These are phyloP conservation scores for Amphirosellinia nigrospora DNA, from an alignment of 495 filamentous ascomycete genomes.

Conservation along the genomic window DNA sequence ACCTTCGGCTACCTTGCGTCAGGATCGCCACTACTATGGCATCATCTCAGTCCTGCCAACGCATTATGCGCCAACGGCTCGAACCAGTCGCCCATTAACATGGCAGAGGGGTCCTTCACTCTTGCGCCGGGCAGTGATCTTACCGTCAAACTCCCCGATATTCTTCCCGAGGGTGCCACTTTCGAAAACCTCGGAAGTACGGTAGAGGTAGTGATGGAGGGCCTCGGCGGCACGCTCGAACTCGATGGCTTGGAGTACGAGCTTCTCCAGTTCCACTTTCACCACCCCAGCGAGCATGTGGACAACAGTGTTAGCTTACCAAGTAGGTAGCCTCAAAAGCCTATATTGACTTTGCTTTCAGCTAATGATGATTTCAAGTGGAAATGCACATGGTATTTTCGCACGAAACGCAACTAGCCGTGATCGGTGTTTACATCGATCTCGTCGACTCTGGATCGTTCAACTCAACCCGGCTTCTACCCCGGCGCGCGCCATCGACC, in stretches of 20 bases:
- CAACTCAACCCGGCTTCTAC: conserved; percentile 24
- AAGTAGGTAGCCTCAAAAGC: conserved; percentile 37
- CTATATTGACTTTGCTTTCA: background rate
- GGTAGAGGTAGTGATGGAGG: conserved; percentile 59
- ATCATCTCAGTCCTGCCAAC: conserved; percentile 55
- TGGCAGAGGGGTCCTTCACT: conserved; percentile 48
- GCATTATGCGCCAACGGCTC: conserved; percentile 58
- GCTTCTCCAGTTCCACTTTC: conserved; percentile 73
- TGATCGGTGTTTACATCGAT: conserved; percentile 66
- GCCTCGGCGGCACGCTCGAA: conserved; percentile 45
- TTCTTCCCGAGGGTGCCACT: conserved; percentile 43
- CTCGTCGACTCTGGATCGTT: conserved; percentile 47
- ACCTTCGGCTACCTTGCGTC: conserved; percentile 59
- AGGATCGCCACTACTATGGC: conserved; percentile 65
- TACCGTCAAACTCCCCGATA: conserved; percentile 38
- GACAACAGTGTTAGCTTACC: conserved; percentile 50
- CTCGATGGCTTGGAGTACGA: conserved; percentile 54
- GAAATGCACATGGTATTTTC: conserved; percentile 73
- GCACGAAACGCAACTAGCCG: conserved; percentile 53
- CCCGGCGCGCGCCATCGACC: conserved; percentile 42
- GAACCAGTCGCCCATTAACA: conserved; percentile 69
- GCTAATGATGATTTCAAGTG: conserved; percentile 49
- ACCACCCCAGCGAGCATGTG: conserved; percentile 72
- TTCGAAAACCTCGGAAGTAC: conserved; percentile 68
- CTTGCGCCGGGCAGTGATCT: conserved; percentile 48